Evolutionary conservation across 2,329 filamentous ascomycete species (phyloP).

Genomic region (Botrytis sinoallii): DNA sequence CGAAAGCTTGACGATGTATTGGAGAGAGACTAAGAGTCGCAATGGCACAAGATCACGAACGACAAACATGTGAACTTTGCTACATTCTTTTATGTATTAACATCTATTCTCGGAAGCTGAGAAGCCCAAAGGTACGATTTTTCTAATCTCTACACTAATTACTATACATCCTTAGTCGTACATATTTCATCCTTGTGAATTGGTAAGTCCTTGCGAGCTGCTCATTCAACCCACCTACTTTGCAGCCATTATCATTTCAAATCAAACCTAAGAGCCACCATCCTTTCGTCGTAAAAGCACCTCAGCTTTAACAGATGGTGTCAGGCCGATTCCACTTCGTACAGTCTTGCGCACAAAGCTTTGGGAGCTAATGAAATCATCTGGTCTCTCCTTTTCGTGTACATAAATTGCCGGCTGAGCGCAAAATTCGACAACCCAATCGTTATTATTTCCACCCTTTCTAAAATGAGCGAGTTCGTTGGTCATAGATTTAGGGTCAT

Average conservation of each 20-base stretch:
- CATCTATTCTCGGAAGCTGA: neutral
- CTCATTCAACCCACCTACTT: neutral
- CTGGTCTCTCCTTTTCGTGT: neutral
- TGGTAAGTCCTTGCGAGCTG: neutral
- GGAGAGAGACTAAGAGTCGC: neutral
- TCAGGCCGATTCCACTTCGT: neutral
- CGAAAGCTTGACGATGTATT: neutral
- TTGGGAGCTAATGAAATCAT: neutral
- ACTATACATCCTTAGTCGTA: neutral
- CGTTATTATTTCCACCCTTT: neutral
- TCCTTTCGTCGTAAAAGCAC: neutral
- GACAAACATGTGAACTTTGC: neutral
- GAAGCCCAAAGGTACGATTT: neutral
- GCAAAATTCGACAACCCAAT: neutral
- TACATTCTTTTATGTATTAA: neutral
- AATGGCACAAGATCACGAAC: neutral
- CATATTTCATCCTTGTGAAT: neutral
- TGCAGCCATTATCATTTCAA: neutral
- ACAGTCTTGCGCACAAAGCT: slow-evolving; percentile 1
- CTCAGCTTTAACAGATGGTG: neutral
- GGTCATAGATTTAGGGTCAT: slow-evolving; percentile 20
- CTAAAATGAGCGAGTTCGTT: slow-evolving; percentile 14
- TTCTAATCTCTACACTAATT: neutral
- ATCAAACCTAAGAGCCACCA: neutral
- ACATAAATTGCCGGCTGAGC: neutral